phyloP scores from a whole-genome alignment of 2,329 filamentous ascomycete genomes.

The Trichoderma guizhouense region DNA sequence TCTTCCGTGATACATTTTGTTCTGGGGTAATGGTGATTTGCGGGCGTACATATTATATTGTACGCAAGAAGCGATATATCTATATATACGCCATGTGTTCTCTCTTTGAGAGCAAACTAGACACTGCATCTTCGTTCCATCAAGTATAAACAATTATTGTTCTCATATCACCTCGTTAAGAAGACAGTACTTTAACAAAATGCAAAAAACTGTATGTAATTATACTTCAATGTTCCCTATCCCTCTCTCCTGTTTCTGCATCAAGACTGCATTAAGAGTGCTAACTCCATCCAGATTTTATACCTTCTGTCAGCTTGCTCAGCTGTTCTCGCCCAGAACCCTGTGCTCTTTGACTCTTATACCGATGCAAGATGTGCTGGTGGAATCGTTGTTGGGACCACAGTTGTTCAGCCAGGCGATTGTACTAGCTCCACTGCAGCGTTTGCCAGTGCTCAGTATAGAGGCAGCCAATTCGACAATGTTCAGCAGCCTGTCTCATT shows the following conservation, averaged over 20 bases:
- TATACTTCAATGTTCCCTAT: background rate
- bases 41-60: background rate
- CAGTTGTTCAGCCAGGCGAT: background rate
- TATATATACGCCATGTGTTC: background rate
- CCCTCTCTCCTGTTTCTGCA: background rate
- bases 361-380: background rate
- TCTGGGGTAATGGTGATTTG: background rate
- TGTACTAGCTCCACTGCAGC: background rate
- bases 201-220: background rate
- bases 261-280: background rate
- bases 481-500: background rate
- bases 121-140: background rate
- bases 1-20: background rate
- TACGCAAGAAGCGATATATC: background rate
- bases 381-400: background rate
- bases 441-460: background rate
- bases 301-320: background rate
- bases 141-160: background rate
- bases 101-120: background rate
- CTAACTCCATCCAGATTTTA: background rate
- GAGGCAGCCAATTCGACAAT: background rate
- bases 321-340: background rate
- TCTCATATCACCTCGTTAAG: background rate
- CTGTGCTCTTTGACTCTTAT: background rate
- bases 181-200: background rate